A percentile compares a stretch with the other conserved stretches of the same genome.
These are phyloP conservation scores for Iberis amara DNA, from an alignment of 441 rosid species.

Conservation along the genomic window DNA sequence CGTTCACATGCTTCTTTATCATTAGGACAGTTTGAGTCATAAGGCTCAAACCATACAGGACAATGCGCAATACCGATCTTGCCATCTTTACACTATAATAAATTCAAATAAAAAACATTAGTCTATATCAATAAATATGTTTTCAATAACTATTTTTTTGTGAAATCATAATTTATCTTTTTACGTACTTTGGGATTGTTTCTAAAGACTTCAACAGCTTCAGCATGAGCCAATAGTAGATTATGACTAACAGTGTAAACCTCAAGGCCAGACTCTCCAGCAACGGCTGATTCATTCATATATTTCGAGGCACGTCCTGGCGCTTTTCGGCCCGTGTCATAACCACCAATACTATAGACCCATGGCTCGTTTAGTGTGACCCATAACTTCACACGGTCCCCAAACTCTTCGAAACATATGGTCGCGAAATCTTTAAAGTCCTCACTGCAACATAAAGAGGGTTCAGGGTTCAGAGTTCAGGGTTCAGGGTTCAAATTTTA, in stretches of 20 bases:
- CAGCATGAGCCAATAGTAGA: constrained; percentile 41
- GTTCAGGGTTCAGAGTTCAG: no score
- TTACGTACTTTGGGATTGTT: constrained; percentile 31
- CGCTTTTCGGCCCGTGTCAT: constrained; percentile 31
- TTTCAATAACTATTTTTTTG: neutral
- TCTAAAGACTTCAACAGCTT: constrained; percentile 34
- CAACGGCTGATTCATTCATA: constrained; percentile 35
- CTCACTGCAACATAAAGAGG: constrained; percentile 22
- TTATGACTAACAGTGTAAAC: constrained; percentile 37
- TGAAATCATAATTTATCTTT: neutral
- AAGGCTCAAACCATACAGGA: constrained; percentile 35
- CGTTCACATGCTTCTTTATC: constrained; percentile 32
- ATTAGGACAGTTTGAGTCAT: constrained; percentile 17
- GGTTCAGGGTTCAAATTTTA: no score
- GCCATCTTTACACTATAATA: constrained; percentile 33
- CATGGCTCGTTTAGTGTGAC: constrained; percentile 34
- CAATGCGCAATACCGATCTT: constrained; percentile 35
- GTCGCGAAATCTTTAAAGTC: constrained; percentile 37
- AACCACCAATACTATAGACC: constrained; percentile 33
- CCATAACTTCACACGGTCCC: constrained; percentile 48
- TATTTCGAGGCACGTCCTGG: constrained; percentile 37
- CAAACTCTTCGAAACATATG: constrained; percentile 42
- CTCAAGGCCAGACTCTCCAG: constrained; percentile 36
- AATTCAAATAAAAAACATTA: constrained; percentile 7
- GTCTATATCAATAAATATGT: neutral